These are phyloP conservation scores for Mimosa bimucronata DNA, from an alignment of 306 rosid genomes.

Conservation along the genomic window DNA sequence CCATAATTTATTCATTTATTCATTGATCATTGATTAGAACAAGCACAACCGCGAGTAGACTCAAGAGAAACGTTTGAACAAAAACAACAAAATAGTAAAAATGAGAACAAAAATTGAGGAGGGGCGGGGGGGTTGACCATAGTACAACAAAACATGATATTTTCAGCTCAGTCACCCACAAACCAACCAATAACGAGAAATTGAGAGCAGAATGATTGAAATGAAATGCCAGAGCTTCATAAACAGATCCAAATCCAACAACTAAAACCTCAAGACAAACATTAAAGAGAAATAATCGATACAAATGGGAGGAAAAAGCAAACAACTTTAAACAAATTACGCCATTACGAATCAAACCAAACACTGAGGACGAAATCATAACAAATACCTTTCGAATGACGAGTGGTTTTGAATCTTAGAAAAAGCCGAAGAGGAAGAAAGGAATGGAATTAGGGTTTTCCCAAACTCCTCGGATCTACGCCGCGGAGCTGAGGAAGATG, in stretches of 20 bases:
- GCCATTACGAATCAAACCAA: slow-evolving; percentile 2
- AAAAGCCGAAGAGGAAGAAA: slow-evolving; percentile 23
- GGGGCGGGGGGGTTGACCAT: neutral
- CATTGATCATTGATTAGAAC: too few species aligned
- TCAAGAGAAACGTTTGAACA: neutral
- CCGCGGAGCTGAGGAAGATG: slow-evolving; percentile 62
- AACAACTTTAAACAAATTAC: neutral
- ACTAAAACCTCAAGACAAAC: neutral
- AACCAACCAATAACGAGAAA: neutral
- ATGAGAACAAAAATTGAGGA: neutral
- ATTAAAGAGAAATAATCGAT: neutral
- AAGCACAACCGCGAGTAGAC: neutral
- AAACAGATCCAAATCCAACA: slow-evolving; percentile 39
- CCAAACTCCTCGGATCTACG: slow-evolving; percentile 83
- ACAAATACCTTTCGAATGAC: slow-evolving; percentile 21
- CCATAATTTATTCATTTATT: neutral
- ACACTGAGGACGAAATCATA: neutral
- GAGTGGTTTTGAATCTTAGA: slow-evolving; percentile 21
- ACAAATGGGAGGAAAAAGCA: neutral
- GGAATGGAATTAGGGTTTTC: slow-evolving; percentile 54
- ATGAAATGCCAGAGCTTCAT: neutral
- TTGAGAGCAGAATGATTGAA: neutral
- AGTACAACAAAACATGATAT: neutral
- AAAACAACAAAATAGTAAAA: too few species aligned
- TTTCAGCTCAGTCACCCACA: slow-evolving; percentile 8